A percentile compares a stretch with the other conserved stretches of the same genome.
Conservation (phyloP, 805 yeast species). For the Starmerella davenportii region DNA sequence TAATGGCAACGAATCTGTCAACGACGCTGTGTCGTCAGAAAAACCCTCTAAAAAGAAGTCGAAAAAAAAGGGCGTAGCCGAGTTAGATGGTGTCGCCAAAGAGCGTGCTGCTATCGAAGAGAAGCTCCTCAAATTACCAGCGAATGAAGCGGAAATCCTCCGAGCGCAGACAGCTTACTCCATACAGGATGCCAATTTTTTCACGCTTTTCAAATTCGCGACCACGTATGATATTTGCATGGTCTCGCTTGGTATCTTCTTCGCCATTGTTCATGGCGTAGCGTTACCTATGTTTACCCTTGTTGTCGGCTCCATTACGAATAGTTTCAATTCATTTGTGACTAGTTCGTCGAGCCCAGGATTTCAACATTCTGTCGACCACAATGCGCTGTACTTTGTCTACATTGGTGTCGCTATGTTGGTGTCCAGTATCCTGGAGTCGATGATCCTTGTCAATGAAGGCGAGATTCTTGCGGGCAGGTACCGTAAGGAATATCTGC, state of each 20-base stretch:
- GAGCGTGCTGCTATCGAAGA: constrained; percentile 7
- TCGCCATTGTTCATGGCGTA: constrained; percentile 25
- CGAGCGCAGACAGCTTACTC: constrained; percentile 20
- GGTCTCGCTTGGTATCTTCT: constrained; percentile 20
- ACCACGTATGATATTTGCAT: constrained; percentile 18
- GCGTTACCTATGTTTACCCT: constrained; percentile 27
- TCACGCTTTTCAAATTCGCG: constrained; percentile 24
- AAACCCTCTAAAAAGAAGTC: not conserved
- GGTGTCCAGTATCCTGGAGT: constrained; percentile 21
- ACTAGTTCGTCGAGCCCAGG: constrained; percentile 14
- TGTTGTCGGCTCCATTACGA: constrained; percentile 27
- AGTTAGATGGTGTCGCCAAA: not conserved
- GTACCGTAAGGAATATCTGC: constrained; percentile 24
- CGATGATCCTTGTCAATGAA: constrained; percentile 23
- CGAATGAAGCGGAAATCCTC: constrained; percentile 21
- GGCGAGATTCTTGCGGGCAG: constrained; percentile 28
- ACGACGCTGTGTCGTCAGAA: not conserved
- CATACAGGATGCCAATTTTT: constrained; percentile 15
- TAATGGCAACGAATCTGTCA: not conserved
- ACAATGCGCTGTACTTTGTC: constrained; percentile 25
- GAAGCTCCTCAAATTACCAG: constrained; percentile 15
- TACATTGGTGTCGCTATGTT: constrained; percentile 26
- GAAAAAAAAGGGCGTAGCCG: constrained; percentile 1
- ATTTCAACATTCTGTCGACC: constrained; percentile 24
- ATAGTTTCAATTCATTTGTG: constrained; percentile 22